Conservation (phyloP, 108 stramenopile genomes). For the Chaetoceros muelleri region DNA sequence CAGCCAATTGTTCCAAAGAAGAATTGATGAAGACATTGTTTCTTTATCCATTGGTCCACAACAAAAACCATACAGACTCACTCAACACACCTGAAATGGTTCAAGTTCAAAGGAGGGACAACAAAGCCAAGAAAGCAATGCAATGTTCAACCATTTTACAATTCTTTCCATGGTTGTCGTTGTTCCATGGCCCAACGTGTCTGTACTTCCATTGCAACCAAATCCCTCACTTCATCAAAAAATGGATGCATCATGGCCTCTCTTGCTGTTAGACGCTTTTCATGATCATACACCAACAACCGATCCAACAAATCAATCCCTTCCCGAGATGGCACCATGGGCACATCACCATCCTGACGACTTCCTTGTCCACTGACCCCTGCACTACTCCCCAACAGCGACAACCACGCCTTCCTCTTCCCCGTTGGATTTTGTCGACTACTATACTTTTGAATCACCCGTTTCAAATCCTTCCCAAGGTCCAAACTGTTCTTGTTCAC, state of each 20-base stretch:
- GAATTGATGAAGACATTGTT: too few species aligned
- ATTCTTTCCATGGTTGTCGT: too few species aligned
- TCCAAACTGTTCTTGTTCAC: constrained; percentile 34
- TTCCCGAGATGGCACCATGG: constrained; percentile 37
- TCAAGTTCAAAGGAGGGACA: too few species aligned
- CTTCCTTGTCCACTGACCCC: background rate
- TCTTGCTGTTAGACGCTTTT: constrained; percentile 62
- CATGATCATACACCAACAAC: constrained; percentile 73
- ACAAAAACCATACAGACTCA: too few species aligned
- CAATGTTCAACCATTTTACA: too few species aligned
- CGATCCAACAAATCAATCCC: constrained; percentile 67
- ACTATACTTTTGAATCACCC: constrained; percentile 19
- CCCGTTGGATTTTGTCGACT: background rate
- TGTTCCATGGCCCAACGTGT: background rate
- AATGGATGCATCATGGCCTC: constrained; percentile 77
- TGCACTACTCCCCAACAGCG: background rate
- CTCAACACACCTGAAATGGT: too few species aligned
- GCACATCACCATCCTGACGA: constrained; percentile 6
- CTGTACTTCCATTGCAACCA: constrained; percentile 28
- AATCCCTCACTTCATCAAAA: constrained; percentile 69
- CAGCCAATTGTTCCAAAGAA: too few species aligned
- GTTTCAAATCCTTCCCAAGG: constrained; percentile 16
- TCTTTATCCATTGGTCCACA: too few species aligned
- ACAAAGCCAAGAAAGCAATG: too few species aligned
- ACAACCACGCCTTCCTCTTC: background rate